Base-by-base conservation (phyloP, 495 filamentous ascomycete genomes). In the Aspergillus conjunctus region DNA sequence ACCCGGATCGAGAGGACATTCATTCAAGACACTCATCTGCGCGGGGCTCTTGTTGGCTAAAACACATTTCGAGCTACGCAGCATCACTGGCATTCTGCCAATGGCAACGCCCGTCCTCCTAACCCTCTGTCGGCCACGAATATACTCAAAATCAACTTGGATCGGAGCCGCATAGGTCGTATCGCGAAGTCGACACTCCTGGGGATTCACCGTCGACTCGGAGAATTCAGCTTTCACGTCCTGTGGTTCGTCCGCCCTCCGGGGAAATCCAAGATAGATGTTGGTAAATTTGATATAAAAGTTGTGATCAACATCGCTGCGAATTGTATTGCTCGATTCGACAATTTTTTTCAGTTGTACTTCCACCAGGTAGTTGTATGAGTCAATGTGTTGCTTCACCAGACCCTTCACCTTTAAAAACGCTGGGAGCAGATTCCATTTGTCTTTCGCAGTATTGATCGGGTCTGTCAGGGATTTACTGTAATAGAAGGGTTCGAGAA, bases 321-420 rank as follows among this genome's bases (percentile, higher is more conserved):
- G 83, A 58, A 99, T 87, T 9, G 81, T 84, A 34, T 87, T 85
- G 71, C 96, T 97, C 22, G 92, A 91, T 67, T 88, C 84, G 58
- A 99, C 88, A 56, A 99, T 98, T 66, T 97, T 91, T 74, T 97
- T 96, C 72, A 99, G 83, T 68, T 96, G 92, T 18, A 93, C 87
- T 57, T 98, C 91, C 54, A 97, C 87, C 66, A 99, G 96, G 73
- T 90, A 96, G 75, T 99, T 96, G 83, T 90, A 99, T 32, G 94
- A 98, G 76, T 99, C 95, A 73, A 98, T 93, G 73, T 99, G 94
- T 73, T 97, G 92, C 75, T 96, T 96, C 49, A 96, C 91, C 58
- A 97, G 75, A 39, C 92, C 94, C 73, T 99, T 99, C 66, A 97
- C 92, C 70, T 97, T 97, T 51, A 99, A 80, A 69, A 98, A 99